phyloP scores from a whole-genome alignment of 352 stramenopile species.

The Pythium brachiatum region DNA sequence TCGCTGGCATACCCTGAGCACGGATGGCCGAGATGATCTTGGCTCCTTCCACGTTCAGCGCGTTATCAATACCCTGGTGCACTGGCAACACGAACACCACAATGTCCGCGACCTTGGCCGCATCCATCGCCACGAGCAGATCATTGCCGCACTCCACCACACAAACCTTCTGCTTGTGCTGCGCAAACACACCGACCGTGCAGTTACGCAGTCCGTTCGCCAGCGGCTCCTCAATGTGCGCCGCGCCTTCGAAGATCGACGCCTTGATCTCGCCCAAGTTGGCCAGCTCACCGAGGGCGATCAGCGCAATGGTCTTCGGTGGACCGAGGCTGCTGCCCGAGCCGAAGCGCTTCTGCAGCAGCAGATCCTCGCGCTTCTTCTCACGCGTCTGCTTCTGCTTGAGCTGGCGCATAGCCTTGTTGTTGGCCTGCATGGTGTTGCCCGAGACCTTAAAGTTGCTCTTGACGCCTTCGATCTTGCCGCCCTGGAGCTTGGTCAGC shows the following conservation, averaged over 20 bases:
- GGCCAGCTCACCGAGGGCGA: constrained; percentile 71
- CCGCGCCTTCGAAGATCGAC: constrained; percentile 61
- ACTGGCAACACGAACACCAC: constrained; percentile 78
- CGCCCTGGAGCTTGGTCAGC: constrained; percentile 59
- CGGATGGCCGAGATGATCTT: constrained; percentile 91
- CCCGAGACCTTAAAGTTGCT: constrained; percentile 30
- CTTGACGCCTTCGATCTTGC: constrained; percentile 62
- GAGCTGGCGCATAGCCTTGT: constrained; percentile 76
- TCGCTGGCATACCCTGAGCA: constrained; percentile 89
- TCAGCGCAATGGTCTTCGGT: constrained; percentile 84
- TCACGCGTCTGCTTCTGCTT: constrained; percentile 81
- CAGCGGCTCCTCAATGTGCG: constrained; percentile 53
- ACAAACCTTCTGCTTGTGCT: constrained; percentile 89
- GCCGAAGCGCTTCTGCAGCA: constrained; percentile 80
- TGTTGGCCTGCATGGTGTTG: constrained; percentile 50
- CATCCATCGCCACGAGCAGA: constrained; percentile 80
- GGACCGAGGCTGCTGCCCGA: constrained; percentile 62
- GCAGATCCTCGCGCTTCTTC: constrained; percentile 85
- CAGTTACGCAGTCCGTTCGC: constrained; percentile 57
- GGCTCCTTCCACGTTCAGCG: constrained; percentile 85
- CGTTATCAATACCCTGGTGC: constrained; percentile 73
- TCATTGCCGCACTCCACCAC: constrained; percentile 83
- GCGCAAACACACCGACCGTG: constrained; percentile 62
- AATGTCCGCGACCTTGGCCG: constrained; percentile 84
- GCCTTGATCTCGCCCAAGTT: constrained; percentile 61